phyloP scores from a whole-genome alignment of 371 early-diverging fungal species.

The Polyrhizophydium stewartii region DNA sequence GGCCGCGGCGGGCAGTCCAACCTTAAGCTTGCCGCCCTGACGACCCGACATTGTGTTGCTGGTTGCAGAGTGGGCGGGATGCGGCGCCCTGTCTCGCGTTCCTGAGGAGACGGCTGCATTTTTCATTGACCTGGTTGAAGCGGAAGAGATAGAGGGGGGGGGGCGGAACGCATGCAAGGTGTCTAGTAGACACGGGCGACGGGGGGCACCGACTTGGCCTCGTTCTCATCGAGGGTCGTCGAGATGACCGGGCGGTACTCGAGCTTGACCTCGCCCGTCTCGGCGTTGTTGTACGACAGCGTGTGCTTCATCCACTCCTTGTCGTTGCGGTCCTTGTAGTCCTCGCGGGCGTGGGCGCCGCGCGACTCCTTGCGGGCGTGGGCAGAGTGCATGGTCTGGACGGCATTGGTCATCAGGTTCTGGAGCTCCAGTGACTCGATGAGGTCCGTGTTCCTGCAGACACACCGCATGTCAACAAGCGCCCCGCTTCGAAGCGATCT shows the following conservation, averaged over 20 bases:
- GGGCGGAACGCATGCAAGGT: neutral
- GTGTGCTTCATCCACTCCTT: slow-evolving; percentile 98
- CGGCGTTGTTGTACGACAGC: slow-evolving; percentile 86
- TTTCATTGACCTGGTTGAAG: too few species aligned
- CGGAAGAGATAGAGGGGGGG: too few species aligned
- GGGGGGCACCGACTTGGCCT: slow-evolving; percentile 91
- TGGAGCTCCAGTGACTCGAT: slow-evolving; percentile 94
- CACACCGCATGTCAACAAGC: neutral
- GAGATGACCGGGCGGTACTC: slow-evolving; percentile 77
- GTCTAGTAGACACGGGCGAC: slow-evolving; percentile 89
- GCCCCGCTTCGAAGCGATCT: too few species aligned
- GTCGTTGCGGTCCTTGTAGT: slow-evolving; percentile 86
- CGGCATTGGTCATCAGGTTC: slow-evolving; percentile 94
- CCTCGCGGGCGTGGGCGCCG: slow-evolving; percentile 98
- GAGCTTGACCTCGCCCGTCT: slow-evolving; percentile 72
- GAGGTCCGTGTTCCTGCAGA: slow-evolving; percentile 80
- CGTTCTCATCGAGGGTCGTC: slow-evolving; percentile 85
- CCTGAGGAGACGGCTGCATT: too few species aligned
- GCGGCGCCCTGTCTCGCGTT: too few species aligned
- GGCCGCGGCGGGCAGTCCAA: neutral
- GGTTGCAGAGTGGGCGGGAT: too few species aligned
- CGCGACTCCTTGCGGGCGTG: slow-evolving; percentile 94
- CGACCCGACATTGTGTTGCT: slow-evolving; percentile 65
- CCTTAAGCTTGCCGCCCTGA: slow-evolving; percentile 70
- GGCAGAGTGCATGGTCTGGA: slow-evolving; percentile 96